Conservation (phyloP, 2,329 filamentous ascomycete genomes). For the Fusarium algeriense region DNA sequence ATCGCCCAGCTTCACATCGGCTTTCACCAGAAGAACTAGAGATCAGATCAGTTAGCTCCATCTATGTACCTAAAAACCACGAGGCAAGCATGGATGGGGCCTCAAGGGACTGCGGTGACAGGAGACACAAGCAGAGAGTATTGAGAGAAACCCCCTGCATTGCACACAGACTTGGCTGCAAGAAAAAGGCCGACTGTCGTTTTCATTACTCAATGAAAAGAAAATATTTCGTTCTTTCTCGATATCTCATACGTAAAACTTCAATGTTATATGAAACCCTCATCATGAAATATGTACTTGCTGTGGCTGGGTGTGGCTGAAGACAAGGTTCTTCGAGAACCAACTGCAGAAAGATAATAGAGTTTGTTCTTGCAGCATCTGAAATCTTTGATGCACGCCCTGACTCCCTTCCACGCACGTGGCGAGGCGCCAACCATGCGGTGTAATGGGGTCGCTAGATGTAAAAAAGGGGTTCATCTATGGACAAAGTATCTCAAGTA, state of each 20-base stretch:
- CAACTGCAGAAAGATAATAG: slow-evolving; percentile 12
- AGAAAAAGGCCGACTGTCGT: neutral
- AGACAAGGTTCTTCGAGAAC: slow-evolving; percentile 33
- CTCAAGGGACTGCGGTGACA: slow-evolving; percentile 15
- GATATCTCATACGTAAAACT: slow-evolving; percentile 35
- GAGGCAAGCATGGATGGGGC: slow-evolving; percentile 35
- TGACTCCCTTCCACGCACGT: slow-evolving; percentile 31
- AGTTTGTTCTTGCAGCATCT: slow-evolving; percentile 28
- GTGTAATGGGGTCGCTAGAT: slow-evolving; percentile 1
- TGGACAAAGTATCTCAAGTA: slow-evolving; percentile 34
- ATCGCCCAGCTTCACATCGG: neutral
- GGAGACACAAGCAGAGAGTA: neutral
- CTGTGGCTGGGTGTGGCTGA: slow-evolving; percentile 32
- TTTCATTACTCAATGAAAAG: slow-evolving; percentile 7
- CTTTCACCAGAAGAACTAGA: slow-evolving; percentile 1
- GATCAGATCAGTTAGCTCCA: slow-evolving; percentile 3
- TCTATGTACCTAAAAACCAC: slow-evolving; percentile 26
- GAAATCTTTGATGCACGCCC: slow-evolving; percentile 31
- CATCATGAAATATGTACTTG: neutral
- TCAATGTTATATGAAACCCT: neutral
- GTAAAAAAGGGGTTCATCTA: slow-evolving; percentile 17
- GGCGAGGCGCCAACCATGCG: slow-evolving; percentile 41
- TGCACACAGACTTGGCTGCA: slow-evolving; percentile 25
- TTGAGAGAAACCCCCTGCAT: slow-evolving; percentile 13
- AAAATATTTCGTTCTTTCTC: neutral